Conservation (phyloP, 768 basidiomycete species). For the Mrakia gelida region DNA sequence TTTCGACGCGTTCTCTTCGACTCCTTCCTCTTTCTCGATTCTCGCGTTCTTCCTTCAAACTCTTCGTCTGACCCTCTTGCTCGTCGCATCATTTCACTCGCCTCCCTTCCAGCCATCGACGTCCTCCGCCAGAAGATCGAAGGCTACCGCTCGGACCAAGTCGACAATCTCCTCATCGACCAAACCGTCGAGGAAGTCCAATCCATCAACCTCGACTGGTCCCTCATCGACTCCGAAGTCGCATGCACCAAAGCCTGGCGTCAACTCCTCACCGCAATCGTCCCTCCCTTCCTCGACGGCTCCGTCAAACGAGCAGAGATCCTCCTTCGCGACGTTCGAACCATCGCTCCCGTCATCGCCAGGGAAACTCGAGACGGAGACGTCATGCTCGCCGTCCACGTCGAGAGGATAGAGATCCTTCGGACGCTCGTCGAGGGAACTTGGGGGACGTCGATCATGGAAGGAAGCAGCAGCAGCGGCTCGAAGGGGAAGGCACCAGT, state of each 20-base stretch:
- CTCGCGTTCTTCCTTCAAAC: neutral
- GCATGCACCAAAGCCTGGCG: constrained; percentile 74
- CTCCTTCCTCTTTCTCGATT: neutral
- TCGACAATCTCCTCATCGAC: constrained; percentile 47
- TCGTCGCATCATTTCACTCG: neutral
- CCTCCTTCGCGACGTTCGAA: constrained; percentile 12
- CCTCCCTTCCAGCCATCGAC: neutral
- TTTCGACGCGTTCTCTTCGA: constrained; percentile 23
- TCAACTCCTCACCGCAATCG: constrained; percentile 50
- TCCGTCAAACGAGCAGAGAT: constrained; percentile 15
- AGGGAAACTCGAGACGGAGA: constrained; percentile 69
- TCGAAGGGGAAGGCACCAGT: neutral
- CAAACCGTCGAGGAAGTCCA: constrained; percentile 58
- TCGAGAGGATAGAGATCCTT: constrained; percentile 66
- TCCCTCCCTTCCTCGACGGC: constrained; percentile 10
- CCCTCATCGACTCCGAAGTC: constrained; percentile 72
- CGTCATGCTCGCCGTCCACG: constrained; percentile 78
- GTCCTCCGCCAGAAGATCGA: constrained; percentile 26
- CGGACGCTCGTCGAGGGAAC: constrained; percentile 72
- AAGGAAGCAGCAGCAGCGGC: neutral
- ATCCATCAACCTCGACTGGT: constrained; percentile 81
- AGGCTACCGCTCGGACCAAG: constrained; percentile 44
- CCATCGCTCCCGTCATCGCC: constrained; percentile 49
- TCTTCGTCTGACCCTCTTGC: neutral
- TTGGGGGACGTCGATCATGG: constrained; percentile 59